Conservation (phyloP, 805 yeast genomes). For the Pichia exigua region DNA sequence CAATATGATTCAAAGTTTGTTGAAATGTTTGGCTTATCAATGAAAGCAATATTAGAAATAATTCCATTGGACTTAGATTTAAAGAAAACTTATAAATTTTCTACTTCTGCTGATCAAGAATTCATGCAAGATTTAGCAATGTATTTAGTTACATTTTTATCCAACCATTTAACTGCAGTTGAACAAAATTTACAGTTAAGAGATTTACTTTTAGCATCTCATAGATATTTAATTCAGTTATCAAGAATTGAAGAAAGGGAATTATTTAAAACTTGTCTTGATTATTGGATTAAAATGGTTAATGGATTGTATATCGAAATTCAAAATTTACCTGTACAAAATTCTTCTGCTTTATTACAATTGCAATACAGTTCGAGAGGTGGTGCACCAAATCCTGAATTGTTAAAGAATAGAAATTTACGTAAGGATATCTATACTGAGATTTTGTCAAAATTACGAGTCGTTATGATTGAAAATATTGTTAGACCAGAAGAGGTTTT, state of each 20-base stretch:
- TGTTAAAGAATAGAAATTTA: slow-evolving; percentile 69
- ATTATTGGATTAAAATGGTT: slow-evolving; percentile 90
- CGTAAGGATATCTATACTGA: slow-evolving; percentile 80
- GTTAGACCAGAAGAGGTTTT: slow-evolving; percentile 97
- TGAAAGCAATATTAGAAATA: slow-evolving; percentile 59
- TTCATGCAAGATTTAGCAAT: slow-evolving; percentile 92
- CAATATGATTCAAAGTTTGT: slow-evolving; percentile 52
- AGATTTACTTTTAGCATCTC: slow-evolving; percentile 61
- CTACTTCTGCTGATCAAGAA: slow-evolving; percentile 80
- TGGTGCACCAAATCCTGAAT: slow-evolving; percentile 82
- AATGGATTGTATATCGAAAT: slow-evolving; percentile 76
- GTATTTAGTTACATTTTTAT: slow-evolving; percentile 78
- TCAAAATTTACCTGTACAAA: slow-evolving; percentile 66
- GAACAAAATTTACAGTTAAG: slow-evolving; percentile 46
- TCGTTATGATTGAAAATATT: slow-evolving; percentile 95
- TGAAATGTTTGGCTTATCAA: slow-evolving; percentile 59
- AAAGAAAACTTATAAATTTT: slow-evolving; percentile 60
- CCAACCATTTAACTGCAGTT: slow-evolving; percentile 59
- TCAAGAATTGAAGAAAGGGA: slow-evolving; percentile 94
- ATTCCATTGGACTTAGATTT: slow-evolving; percentile 71
- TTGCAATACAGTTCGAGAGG: slow-evolving; percentile 48
- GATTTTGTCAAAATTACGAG: slow-evolving; percentile 72
- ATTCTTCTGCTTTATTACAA: slow-evolving; percentile 71
- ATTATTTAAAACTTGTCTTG: slow-evolving; percentile 88
- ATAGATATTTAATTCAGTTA: slow-evolving; percentile 72